These are phyloP conservation scores for Podaxis sp. DNA, from an alignment of 768 basidiomycete genomes.

Conservation along the genomic window DNA sequence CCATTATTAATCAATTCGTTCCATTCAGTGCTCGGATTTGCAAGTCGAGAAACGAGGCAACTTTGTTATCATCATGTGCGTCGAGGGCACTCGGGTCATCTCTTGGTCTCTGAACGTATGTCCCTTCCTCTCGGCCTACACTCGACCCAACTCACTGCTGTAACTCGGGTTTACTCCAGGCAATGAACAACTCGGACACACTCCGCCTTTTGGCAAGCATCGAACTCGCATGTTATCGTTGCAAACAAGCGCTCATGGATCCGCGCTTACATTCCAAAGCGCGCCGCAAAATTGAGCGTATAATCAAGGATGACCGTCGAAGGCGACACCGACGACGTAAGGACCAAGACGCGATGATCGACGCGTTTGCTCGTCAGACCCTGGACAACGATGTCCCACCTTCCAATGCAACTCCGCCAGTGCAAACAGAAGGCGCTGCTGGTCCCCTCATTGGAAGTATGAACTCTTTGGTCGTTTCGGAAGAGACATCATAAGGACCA, in stretches of 20 bases:
- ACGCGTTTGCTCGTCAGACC: slow-evolving; percentile 68
- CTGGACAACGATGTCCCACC: slow-evolving; percentile 31
- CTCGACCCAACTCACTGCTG: neutral
- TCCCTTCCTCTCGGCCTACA: slow-evolving; percentile 11
- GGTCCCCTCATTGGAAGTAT: slow-evolving; percentile 13
- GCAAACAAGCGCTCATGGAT: slow-evolving; percentile 66
- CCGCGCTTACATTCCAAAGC: slow-evolving; percentile 64
- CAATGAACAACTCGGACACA: slow-evolving; percentile 81
- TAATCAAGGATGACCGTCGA: slow-evolving; percentile 85
- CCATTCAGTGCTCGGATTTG: slow-evolving; percentile 57
- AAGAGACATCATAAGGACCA: slow-evolving; percentile 19
- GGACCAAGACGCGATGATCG: slow-evolving; percentile 81
- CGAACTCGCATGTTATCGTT: slow-evolving; percentile 81
- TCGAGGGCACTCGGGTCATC: slow-evolving; percentile 70
- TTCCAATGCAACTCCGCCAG: neutral
- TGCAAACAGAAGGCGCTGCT: slow-evolving; percentile 1
- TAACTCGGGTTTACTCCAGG: slow-evolving; percentile 40
- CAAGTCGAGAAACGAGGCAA: slow-evolving; percentile 88
- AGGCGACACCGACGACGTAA: slow-evolving; percentile 79
- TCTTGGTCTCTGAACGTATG: slow-evolving; percentile 86
- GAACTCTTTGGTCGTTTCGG: slow-evolving; percentile 13
- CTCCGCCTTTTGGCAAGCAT: slow-evolving; percentile 80
- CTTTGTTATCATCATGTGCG: slow-evolving; percentile 80
- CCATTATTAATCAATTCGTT: neutral
- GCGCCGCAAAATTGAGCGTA: slow-evolving; percentile 70